Evolutionary conservation across 208 protist species (phyloP), one percentile per base, ranked within the genome.

Genomic region (Wallacemonas sp.): DNA sequence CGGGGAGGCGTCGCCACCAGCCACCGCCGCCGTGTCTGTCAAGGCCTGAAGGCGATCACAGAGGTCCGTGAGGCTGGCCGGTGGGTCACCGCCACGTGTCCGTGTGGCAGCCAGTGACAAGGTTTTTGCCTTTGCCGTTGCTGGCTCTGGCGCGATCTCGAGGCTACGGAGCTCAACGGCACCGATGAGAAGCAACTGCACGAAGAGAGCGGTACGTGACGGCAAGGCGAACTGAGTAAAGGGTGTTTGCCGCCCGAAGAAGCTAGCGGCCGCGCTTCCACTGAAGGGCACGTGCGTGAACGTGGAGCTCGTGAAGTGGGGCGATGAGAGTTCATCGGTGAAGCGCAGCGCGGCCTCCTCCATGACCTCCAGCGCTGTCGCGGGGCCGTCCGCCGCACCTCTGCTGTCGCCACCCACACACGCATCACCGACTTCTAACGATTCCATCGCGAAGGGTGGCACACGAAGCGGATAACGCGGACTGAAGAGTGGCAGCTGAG

Each of bases 231-330:
- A 66, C 3, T 64, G 53, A 2, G 80, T 87, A 63, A 91, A 87
- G 34, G 87, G 83, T 10, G 87, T 93, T 59, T 72, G 79, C 32
- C 66, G 58, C 17, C 87, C 87, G 73, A 93, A 91, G 63, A 83
- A 87, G 44, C 76, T 73, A 26, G 78, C 73, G 1, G 79, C 83
- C 27, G 85, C 77, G 1, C 57, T 50, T 2, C 79, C 53, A 29
- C 66, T 85, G 34, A 85, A 72, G 29, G 68, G 52, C 12, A 85
- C 42, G 46, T 76, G 77, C 0, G 53, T 72, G 57, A 66, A 76
- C 34, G 53, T 45, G 33, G 30, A 34, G 4, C 21, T 8, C 50
- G 22, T 34, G 29, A 57, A 57, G n/a, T 17, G 13, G 30, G 50
- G 24, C 3, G 50, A 57, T 22, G 50, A 57, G 30, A 57, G 19